phyloP scores from a whole-genome alignment of 2,329 filamentous ascomycete species.

The Pochonia chlamydosporia region DNA sequence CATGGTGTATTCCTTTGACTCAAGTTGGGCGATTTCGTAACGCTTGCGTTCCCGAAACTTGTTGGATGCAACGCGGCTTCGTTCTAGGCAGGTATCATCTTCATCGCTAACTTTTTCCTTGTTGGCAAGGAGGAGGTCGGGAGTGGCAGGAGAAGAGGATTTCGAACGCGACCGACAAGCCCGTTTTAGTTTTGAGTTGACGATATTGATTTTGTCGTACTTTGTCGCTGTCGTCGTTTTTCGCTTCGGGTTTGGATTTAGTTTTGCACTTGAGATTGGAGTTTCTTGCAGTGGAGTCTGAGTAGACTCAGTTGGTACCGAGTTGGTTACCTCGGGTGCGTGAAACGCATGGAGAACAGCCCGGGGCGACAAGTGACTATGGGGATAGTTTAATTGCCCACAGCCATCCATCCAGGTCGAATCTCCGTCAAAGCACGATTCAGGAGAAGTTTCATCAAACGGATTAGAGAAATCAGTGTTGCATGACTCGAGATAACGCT shows the following conservation, averaged over 20 bases:
- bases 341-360: background rate
- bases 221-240: background rate
- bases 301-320: background rate
- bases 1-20: conserved; percentile 12
- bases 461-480: background rate
- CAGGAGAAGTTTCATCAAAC: background rate
- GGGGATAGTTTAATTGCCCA: background rate
- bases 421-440: background rate
- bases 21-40: conserved; percentile 11
- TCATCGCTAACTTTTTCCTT: background rate
- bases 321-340: background rate
- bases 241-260: background rate
- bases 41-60: conserved; percentile 18
- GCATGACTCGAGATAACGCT: background rate
- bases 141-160: background rate
- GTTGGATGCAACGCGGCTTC: conserved; percentile 19
- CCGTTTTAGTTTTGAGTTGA: background rate
- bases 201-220: background rate
- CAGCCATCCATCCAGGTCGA: background rate
- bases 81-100: conserved; percentile 7
- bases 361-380: background rate
- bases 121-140: no score
- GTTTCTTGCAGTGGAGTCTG: background rate
- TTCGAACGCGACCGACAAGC: background rate
- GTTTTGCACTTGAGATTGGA: background rate